phyloP scores from a whole-genome alignment of 176 grass and related monocot species.

The Musa troglodytarum region DNA sequence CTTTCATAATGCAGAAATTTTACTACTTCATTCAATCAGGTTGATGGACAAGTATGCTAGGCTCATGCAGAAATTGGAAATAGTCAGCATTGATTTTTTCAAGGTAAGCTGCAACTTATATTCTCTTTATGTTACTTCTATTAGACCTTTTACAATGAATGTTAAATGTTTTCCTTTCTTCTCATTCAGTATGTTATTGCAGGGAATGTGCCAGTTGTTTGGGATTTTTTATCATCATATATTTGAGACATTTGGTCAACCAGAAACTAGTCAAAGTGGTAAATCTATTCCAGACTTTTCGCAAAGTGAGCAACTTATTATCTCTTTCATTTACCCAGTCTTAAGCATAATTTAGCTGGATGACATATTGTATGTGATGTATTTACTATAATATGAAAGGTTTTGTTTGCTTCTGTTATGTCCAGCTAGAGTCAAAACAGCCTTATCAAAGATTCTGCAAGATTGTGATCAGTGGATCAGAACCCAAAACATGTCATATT shows the following conservation, averaged over 20 bases:
- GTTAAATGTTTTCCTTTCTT: conserved; percentile 18
- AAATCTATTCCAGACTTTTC: conserved; percentile 51
- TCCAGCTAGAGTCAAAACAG: conserved; percentile 64
- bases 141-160: conserved; percentile 6
- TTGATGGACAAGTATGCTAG: conserved; percentile 99
- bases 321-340: conserved; percentile 23
- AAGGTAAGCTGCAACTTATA: conserved; percentile 44
- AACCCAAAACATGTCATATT: conserved; percentile 49
- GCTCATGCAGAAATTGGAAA: conserved; percentile 96
- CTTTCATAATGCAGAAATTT: background rate
- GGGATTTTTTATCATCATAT: conserved; percentile 89
- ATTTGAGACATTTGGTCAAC: conserved; percentile 80
- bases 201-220: conserved; percentile 91
- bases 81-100: conserved; percentile 91
- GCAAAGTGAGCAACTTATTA: conserved; percentile 42
- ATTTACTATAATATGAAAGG: background rate
- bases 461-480: conserved; percentile 95
- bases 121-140: conserved; percentile 11
- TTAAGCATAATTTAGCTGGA: conserved; percentile 3
- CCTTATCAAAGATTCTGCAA: conserved; percentile 95
- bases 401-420: conserved; percentile 21
- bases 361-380: background rate
- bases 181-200: conserved; percentile 31
- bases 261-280: conserved; percentile 50
- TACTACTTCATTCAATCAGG: conserved; percentile 35